Conservation (phyloP, 2,329 filamentous ascomycete genomes). For the Xylaria multiplex region DNA sequence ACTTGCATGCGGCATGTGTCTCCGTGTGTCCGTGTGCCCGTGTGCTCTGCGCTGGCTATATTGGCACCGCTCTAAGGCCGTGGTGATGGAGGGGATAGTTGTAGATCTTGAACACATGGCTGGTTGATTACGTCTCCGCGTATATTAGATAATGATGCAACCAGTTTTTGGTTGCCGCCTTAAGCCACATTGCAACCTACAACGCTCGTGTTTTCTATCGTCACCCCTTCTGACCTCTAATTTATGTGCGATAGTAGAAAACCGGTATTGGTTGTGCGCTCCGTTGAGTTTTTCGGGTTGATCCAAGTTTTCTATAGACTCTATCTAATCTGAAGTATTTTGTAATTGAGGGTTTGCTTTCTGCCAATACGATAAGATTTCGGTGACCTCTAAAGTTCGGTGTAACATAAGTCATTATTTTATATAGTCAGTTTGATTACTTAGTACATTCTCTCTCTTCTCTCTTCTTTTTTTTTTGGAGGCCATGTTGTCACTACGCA, state of each 20-base stretch:
- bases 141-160: conserved; percentile 30
- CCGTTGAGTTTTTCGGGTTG: not conserved
- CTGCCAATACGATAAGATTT: not conserved
- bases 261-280: not conserved
- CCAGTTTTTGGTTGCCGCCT: conserved; percentile 41
- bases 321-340: not conserved
- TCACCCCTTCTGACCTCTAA: not conserved
- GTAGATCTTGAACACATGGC: conserved; percentile 23
- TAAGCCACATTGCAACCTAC: conserved; percentile 39
- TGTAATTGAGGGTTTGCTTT: not conserved
- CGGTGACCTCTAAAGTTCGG: not conserved
- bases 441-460: too few relatives aligned
- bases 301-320: not conserved
- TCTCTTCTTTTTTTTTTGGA: not conserved
- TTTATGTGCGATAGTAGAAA: conserved; percentile 8
- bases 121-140: conserved; percentile 17
- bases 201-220: not conserved
- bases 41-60: conserved; percentile 10
- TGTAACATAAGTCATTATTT: not conserved
- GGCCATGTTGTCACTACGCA: not conserved
- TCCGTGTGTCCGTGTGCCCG: not conserved
- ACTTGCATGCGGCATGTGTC: not conserved
- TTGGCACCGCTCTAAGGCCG: not conserved
- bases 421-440: not conserved
- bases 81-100: conserved; percentile 2